Percentiles rank a stretch among this genome's conserved stretches.
phyloP scores from a whole-genome alignment of 2,329 filamentous ascomycete genomes.

The Ascochyta rabiei region DNA sequence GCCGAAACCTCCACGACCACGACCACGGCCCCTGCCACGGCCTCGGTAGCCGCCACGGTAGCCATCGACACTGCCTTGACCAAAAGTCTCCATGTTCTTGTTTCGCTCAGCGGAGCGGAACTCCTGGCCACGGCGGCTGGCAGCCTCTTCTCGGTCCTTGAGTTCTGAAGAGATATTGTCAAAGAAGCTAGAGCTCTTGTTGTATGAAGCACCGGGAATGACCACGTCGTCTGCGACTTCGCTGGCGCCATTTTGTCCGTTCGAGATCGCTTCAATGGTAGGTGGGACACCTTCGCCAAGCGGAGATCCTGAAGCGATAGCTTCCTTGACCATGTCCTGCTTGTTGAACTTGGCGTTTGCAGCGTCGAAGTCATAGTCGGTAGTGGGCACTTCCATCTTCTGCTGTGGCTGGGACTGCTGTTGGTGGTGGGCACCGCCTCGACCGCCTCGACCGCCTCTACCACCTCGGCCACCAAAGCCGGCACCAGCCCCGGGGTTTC shows the following conservation, averaged over 20 bases:
- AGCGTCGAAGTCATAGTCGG: conserved; percentile 90
- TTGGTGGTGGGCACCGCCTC: conserved; percentile 49
- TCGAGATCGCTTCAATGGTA: conserved; percentile 45
- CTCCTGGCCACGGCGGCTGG: conserved; percentile 71
- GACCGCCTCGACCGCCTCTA: conserved; percentile 57
- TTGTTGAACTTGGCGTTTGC: conserved; percentile 91
- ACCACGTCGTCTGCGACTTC: conserved; percentile 55
- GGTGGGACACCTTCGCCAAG: conserved; percentile 53
- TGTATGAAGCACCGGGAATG: conserved; percentile 67
- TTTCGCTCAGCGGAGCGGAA: conserved; percentile 92
- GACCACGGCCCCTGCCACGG: conserved; percentile 75
- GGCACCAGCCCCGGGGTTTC: conserved; percentile 53
- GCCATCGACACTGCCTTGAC: conserved; percentile 91
- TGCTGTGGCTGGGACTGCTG: conserved; percentile 48
- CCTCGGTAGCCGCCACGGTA: conserved; percentile 79
- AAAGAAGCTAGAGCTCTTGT: conserved; percentile 91
- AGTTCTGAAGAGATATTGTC: conserved; percentile 97
- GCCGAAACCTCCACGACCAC: conserved; percentile 56
- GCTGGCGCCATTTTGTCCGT: conserved; percentile 42
- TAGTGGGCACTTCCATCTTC: conserved; percentile 86
- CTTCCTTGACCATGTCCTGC: conserved; percentile 85
- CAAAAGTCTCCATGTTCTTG: conserved; percentile 97
- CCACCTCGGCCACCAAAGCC: conserved; percentile 48
- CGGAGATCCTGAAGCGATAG: conserved; percentile 78
- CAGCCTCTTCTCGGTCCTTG: conserved; percentile 81